Base-by-base conservation (phyloP, 2,329 filamentous ascomycete genomes). In the Cordyceps pruinosa region DNA sequence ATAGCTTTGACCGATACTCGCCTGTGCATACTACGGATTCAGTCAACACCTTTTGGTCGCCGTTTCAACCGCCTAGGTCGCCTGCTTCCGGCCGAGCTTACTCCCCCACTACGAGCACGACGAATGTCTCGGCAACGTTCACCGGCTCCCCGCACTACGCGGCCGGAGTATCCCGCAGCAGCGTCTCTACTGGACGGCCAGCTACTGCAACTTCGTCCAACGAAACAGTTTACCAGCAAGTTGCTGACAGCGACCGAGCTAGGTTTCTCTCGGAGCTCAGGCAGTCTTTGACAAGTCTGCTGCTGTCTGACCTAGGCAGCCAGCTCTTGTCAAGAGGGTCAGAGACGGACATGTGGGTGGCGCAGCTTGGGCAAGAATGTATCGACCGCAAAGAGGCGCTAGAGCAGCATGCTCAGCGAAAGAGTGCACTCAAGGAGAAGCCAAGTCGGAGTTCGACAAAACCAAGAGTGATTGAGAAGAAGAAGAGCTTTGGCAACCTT, bases 291-390 rank as follows among this genome's bases (percentile, higher is more conserved):
- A 93, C 87, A 2, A 92, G 90, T 61, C 77, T 99, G 19, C 74
- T 97, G 2, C 75, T 97, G 26, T 97, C 93, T 50, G 94, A 99
- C 68, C 78, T 97, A 4, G 91, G 92, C 6, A 91, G 87, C 41
- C 82, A 90, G 30, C 87, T 97, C 1, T 94, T 95, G 70, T 84
- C 86, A n/a, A 83, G 83, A 51, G 94, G 94, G 3, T 96, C 91
- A 42, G 94, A 99, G 73, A 97, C 93, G 1, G 94, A 97, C 69
- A 79, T 79, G 3, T 97, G 93, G 88, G 94, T 97, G 63, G 78
- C 82, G 53, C 82, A 82, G 15, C 70, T 91, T 7, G 83, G 84
- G 3, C 81, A 86, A 63, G 76, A 86, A 61, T 86, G 83, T 66
- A 83, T 86, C 53, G 82, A 86, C 39, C 77, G 83, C 26, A 82